Evolutionary conservation across 192 early-diverging fungal genomes (phyloP), one percentile per base, ranked within the genome.

Genomic region (Blastocladiella britannica): DNA sequence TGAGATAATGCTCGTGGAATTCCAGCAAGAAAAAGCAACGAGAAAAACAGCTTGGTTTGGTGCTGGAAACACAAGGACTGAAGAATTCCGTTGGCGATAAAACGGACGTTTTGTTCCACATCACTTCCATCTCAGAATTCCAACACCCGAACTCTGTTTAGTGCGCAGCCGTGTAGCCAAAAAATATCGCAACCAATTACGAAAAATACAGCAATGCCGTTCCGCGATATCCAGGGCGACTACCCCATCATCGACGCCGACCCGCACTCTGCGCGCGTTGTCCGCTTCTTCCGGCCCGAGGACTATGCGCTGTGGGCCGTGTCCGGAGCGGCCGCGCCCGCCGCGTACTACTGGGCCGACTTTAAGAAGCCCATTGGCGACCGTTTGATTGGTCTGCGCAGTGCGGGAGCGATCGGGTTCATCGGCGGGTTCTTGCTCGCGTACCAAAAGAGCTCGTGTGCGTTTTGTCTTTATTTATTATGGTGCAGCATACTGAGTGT

Each of bases 271-370:
- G 37, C 15, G 15, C 37, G 37, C 37, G 37, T 47, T 9, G n/a
- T 47, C 15, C 37, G 37, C 15, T 47, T 47, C 37, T 20, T 47
- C 15, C 37, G 37, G 2, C 37, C n/a, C 37, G 37, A 47, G 37
- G 37, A 47, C 37, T 47, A 47, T 20, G 37, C 15, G 12, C 37
- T 47, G 37, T 47, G 37, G 37, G 37, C 37, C 37, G 37, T 20
- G 37, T 47, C 37, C 15, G n/a, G 15, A 3, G 37, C 37, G 15
- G 37, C 37, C 15, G 37, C 37, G 37, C 37, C 37, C 37, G 37
- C 37, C 37, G n/a, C 37, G 15, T 47, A 47, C 37, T 47, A 47
- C 37, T 47, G 37, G 37, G 37, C n/a, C 37, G 37, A 47, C 37
- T 20, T 47, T 9, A 9, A 47, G 37, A 9, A 20, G 15, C 37